Evolutionary conservation across 768 basidiomycete genomes (phyloP), one percentile per base, ranked within the genome.

Genomic region (Pleurotus pulmonarius): DNA sequence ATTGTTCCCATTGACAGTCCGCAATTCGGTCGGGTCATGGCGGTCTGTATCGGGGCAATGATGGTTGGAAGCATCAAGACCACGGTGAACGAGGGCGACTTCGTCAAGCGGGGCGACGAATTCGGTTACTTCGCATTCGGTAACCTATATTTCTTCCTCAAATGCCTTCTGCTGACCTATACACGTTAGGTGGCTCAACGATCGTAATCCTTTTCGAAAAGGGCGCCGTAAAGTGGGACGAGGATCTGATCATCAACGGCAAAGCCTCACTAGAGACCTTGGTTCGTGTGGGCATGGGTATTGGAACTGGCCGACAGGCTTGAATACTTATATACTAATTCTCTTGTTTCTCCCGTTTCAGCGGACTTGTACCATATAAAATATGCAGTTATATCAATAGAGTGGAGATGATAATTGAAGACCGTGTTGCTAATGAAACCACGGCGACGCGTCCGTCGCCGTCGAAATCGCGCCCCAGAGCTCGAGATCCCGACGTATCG

Each of bases 81-180:
- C 3, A 94, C 93, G 0, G 88, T 94, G n/a, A 63, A 86, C 46
- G 92, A 95, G 64, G 94, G 94, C 1, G 82, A 96, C 18, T 62
- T 75, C 0, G 86, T 98, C 59, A 79, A 79, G 64, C 83, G 92
- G 11, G 94, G 94, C 2, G 83, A 98, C 59, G 96, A 98, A 65
- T 83, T 96, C 65, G 92, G 94, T 1, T 96, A 92, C 67, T 98
- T 98, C 65, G 94, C 94, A 0, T 98, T 98, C 63, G 96, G 95
- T 91, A 53, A 84, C 74, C 5, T 49, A 25, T 58, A 48, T 39
- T 60, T 44, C n/a, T 59, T 22, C 18, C 26, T 18, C 22, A 12
- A 37, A 46, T 22, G 26, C 5, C 53, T 13, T 7, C 8, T 40
- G 11, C 55, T 56, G 16, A 48, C 24, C 22, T 20, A n/a, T 26